Base-by-base conservation (phyloP, 2,329 filamentous ascomycete species). In the Venturiaceae sp. region DNA sequence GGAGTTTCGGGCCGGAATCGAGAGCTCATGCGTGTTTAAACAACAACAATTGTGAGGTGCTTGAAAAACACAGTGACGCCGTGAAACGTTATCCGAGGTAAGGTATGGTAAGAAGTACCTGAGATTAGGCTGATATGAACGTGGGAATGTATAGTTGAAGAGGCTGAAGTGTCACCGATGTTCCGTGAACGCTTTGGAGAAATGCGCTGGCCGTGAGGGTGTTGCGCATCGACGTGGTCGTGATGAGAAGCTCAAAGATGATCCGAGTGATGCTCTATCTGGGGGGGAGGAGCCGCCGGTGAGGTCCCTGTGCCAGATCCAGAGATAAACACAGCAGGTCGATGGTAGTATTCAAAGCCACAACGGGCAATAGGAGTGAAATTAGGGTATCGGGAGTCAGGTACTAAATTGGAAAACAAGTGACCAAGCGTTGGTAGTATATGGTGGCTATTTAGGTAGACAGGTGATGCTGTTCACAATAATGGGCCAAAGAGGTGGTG, bases 381-480 rank as follows among this genome's bases (percentile, higher is more conserved):
- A 23, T 37, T 34, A 21, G 30, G 32, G 52, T 53, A 21, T 57
- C 55, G 55, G 28, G 14, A 44, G n/a, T 57, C 41, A 26, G 55
- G 26, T 11, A 13, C 55, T 57, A 57, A 52, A 30, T 57, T 57
- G 55, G 41, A 33, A 36, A 33, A 13, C 19, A 57, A 21, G 55
- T 32, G 55, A 57, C 2, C 30, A 33, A 23, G 55, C 55, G 21
- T 30, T 47, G 44, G 11, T 32, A 50, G 55, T 57, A 46, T 50
- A 50, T 34, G 55, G 41, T 57, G 39, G 55, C 55, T 57, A 52
- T 57, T 37, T 36, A 50, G 34, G 34, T 34, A 28, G 44, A 47
- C 55, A 57, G 55, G 55, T 57, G 55, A 57, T 57, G 34, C 52
- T 52, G 55, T 33, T 21, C 44, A 50, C 26, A 26, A 19, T 21